Evolutionary conservation across 352 stramenopile genomes (phyloP).

Genomic region (Phytophthora tubulina): DNA sequence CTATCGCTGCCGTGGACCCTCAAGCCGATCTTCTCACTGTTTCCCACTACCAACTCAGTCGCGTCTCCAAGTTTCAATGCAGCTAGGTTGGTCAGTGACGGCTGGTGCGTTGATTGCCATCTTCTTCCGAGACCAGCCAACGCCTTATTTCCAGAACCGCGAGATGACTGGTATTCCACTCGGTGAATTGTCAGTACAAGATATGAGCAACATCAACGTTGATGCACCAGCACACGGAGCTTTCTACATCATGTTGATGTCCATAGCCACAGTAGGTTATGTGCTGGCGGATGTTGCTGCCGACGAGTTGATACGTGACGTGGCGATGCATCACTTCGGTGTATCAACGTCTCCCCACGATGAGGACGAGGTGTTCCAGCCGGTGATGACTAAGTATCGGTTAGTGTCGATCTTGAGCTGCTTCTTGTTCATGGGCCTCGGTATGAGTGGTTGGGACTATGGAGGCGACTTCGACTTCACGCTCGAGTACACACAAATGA

Average conservation of each 20-base stretch:
- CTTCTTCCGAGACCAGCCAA: slow-evolving; percentile 45
- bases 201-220: slow-evolving; percentile 48
- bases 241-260: slow-evolving; percentile 71
- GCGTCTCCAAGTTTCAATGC: slow-evolving; percentile 40
- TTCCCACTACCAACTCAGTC: slow-evolving; percentile 31
- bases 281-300: slow-evolving; percentile 77
- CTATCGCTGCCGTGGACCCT: slow-evolving; percentile 59
- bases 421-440: slow-evolving; percentile 63
- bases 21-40: slow-evolving; percentile 51
- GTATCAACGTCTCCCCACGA: slow-evolving; percentile 15
- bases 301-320: slow-evolving; percentile 59
- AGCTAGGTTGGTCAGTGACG: slow-evolving; percentile 53
- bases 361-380: slow-evolving; percentile 38
- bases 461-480: slow-evolving; percentile 50
- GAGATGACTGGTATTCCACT: slow-evolving; percentile 36
- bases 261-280: slow-evolving; percentile 74
- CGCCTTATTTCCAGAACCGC: slow-evolving; percentile 54
- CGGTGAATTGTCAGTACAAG: slow-evolving; percentile 27
- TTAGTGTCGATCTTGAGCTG: slow-evolving; percentile 43
- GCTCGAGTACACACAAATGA: slow-evolving; percentile 56
- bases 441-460: slow-evolving; percentile 47
- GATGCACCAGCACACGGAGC: slow-evolving; percentile 48
- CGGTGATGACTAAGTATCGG: slow-evolving; percentile 46
- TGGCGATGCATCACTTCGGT: slow-evolving; percentile 28
- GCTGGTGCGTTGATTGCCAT: slow-evolving; percentile 38